These are phyloP conservation scores for Trichoderma guizhouense DNA, from an alignment of 2,329 filamentous ascomycete species.

Conservation along the genomic window DNA sequence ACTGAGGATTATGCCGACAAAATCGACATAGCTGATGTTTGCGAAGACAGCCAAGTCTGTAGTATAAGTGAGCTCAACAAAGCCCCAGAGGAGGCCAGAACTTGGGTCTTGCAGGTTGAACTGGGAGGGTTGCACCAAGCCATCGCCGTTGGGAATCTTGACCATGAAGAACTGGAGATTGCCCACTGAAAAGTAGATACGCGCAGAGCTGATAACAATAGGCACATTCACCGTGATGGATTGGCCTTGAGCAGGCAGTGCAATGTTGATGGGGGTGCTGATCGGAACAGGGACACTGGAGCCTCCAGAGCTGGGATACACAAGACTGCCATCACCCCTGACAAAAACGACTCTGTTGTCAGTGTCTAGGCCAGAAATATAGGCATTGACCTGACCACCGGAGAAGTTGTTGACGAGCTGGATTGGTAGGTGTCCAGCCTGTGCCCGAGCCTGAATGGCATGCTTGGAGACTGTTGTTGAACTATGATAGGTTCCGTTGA, in stretches of 20 bases:
- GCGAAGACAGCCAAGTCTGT: constrained; percentile 38
- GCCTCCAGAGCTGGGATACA: constrained; percentile 41
- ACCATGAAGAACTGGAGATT: constrained; percentile 43
- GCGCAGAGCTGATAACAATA: constrained; percentile 40
- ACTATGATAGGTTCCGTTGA: constrained; percentile 4
- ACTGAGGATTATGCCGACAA: constrained; percentile 49
- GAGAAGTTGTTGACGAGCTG: constrained; percentile 44
- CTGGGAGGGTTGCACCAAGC: constrained; percentile 48
- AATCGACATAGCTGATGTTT: constrained; percentile 52
- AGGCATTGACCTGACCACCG: constrained; percentile 39
- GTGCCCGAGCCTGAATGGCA: not conserved
- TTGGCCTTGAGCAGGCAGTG: constrained; percentile 37
- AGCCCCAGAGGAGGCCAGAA: constrained; percentile 45
- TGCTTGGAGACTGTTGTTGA: not conserved
- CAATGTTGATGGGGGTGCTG: constrained; percentile 41
- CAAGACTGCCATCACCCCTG: constrained; percentile 36
- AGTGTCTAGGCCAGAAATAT: constrained; percentile 44
- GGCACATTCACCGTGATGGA: constrained; percentile 40
- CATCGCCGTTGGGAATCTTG: constrained; percentile 29
- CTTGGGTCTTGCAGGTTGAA: constrained; percentile 43
- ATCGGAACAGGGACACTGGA: constrained; percentile 37
- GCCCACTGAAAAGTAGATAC: constrained; percentile 45
- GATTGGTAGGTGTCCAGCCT: constrained; percentile 25
- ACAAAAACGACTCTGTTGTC: constrained; percentile 42
- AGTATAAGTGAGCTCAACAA: constrained; percentile 47